A percentile compares a stretch with the other conserved stretches of the same genome.
Conservation (phyloP, 2,329 filamentous ascomycete species). For the Fusarium lyarnte region DNA sequence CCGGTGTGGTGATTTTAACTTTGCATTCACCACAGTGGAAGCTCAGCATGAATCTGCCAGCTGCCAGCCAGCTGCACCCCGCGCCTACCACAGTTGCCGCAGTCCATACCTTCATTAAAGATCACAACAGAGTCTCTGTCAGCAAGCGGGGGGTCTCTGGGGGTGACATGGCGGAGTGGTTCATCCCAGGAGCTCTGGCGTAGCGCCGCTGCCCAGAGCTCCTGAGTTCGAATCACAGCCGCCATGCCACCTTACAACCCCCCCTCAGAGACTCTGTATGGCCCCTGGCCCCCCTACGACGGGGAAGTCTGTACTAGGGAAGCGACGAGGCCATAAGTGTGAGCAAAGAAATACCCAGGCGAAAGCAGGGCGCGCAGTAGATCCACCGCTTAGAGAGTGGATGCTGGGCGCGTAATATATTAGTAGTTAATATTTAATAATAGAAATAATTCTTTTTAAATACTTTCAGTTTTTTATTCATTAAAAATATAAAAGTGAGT, state of each 20-base stretch:
- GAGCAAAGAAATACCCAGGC: conserved; percentile 44
- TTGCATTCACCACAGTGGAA: neutral
- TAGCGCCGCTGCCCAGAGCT: neutral
- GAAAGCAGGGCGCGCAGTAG: conserved; percentile 46
- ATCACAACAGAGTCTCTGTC: neutral
- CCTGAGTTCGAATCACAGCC: conserved; percentile 7
- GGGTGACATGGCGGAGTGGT: conserved; percentile 4
- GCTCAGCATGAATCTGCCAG: neutral
- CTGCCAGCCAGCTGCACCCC: conserved; percentile 15
- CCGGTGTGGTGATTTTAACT: neutral
- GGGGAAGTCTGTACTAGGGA: conserved; percentile 12
- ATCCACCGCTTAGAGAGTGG: conserved; percentile 32
- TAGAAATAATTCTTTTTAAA: too few species aligned
- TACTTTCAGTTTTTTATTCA: too few species aligned
- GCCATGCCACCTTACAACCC: neutral
- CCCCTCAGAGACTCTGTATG: conserved; percentile 37
- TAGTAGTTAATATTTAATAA: too few species aligned
- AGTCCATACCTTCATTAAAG: conserved; percentile 7
- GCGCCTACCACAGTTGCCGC: neutral
- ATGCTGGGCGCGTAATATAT: conserved; percentile 24
- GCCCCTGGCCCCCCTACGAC: conserved; percentile 25
- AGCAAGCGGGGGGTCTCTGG: conserved; percentile 20
- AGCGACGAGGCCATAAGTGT: conserved; percentile 33
- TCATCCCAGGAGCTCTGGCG: neutral
- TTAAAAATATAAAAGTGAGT: neutral